A percentile compares a stretch with the other conserved stretches of the same genome.
Evolutionary conservation across 495 filamentous ascomycete species (phyloP).

Genomic region (Tuber borchii): DNA sequence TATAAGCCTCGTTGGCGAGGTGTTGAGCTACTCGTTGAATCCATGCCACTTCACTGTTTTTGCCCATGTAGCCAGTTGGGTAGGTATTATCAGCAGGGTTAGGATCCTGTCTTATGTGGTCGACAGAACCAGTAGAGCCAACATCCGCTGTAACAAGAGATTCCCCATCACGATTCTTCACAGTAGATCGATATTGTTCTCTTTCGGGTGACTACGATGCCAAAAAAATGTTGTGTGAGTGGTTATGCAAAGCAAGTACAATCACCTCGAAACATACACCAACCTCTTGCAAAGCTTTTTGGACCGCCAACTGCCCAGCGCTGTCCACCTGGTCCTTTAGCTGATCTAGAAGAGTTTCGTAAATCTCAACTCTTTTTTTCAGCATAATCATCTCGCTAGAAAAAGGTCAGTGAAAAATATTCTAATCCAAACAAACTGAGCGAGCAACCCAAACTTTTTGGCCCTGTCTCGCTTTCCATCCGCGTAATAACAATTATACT

Average conservation of each 20-base stretch:
- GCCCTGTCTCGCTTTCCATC: conserved; percentile 55
- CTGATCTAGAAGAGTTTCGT: conserved; percentile 44
- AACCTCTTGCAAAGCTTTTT: conserved; percentile 37
- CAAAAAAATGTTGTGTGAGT: conserved; percentile 16
- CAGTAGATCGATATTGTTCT: conserved; percentile 9
- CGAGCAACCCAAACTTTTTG: conserved; percentile 45
- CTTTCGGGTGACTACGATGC: conserved; percentile 4
- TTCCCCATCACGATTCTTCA: conserved; percentile 36
- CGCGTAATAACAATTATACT: conserved; percentile 51
- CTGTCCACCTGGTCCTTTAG: conserved; percentile 48
- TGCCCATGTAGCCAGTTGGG: conserved; percentile 55
- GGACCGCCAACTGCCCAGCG: conserved; percentile 49
- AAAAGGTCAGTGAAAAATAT: conserved; percentile 16
- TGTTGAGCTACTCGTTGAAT: conserved; percentile 46
- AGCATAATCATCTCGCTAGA: conserved; percentile 48
- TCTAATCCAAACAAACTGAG: not conserved
- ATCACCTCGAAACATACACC: conserved; percentile 4
- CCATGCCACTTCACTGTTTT: conserved; percentile 57
- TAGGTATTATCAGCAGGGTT: conserved; percentile 49
- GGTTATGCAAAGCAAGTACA: conserved; percentile 22
- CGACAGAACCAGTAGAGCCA: conserved; percentile 57
- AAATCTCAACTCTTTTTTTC: conserved; percentile 49
- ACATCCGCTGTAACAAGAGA: conserved; percentile 49
- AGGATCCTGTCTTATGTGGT: conserved; percentile 57
- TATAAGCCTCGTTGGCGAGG: conserved; percentile 29